Evolutionary conservation across 2,329 filamentous ascomycete genomes (phyloP), one percentile per base, ranked within the genome.

Genomic region (Dothidotthia symphoricarpi): DNA sequence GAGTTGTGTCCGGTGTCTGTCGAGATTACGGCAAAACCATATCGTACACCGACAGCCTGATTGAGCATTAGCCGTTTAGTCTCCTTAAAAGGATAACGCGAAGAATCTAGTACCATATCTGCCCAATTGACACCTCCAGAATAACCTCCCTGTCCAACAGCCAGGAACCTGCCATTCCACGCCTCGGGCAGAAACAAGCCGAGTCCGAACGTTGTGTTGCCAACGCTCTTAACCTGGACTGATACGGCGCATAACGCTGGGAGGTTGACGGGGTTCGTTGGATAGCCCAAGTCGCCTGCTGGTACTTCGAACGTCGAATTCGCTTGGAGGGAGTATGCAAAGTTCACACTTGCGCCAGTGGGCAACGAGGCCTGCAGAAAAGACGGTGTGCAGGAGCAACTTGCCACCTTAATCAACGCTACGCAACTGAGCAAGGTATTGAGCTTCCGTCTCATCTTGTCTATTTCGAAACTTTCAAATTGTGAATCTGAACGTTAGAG

Each of bases 51-150:
- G 10, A 52, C 35, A 24, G 45, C 53, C 60, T 61, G 24, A 22
- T 22, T n/a, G 19, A 9, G 5, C 19, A 11, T n/a, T 6, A 28
- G 14, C 12, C 6, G 14, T 28, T 11, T 6, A 15, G 19, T 9
- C 8, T 19, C 26, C 7, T 15, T 22, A 41, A 22, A 42, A 37
- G 30, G 13, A 16, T 10, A 14, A 16, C 8, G 13, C 19, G 14
- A 22, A 4, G n/a, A 12, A 10, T 15, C n/a, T 6, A 28, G 12
- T 37, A 59, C 74, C 72, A 76, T 75, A 41, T 75, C 74, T 3
- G 67, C 59, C 63, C 67, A 74, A 39, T 73, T 73, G 37, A 75
- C 69, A 10, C 72, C 71, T 24, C 72, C 72, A 4, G 61, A 66
- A 49, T 71, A 73, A 0, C 71, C 72, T 22, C 70, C 69, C 53